A percentile compares a stretch with the other conserved stretches of the same genome.
phyloP scores from a whole-genome alignment of 164 flowering plant genomes.

The Annona cherimola region DNA sequence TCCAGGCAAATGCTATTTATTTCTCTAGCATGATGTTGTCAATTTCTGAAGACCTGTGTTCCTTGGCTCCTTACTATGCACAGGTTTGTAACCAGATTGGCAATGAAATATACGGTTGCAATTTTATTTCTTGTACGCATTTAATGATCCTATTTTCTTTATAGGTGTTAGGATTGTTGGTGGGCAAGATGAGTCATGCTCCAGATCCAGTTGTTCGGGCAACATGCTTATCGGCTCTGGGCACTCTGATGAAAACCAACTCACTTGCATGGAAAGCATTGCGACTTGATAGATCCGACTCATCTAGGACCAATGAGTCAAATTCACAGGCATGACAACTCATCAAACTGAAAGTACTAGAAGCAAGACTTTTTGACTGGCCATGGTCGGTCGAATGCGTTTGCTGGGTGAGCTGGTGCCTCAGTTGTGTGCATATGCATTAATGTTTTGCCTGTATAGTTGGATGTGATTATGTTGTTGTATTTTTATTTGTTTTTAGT shows the following conservation, averaged over 20 bases:
- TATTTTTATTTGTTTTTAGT: too few relatives aligned
- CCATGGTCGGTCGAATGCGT: conserved; percentile 8
- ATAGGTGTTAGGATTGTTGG: conserved; percentile 83
- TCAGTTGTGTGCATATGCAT: not conserved
- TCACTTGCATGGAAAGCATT: conserved; percentile 45
- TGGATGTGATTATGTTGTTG: not conserved
- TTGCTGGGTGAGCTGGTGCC: conserved; percentile 5
- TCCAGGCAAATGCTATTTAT: conserved; percentile 94
- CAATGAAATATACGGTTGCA: not conserved
- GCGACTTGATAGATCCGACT: conserved; percentile 44
- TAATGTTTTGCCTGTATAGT: not conserved
- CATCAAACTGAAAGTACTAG: not conserved
- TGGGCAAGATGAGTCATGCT: conserved; percentile 63
- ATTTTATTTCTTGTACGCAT: not conserved
- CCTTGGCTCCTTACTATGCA: conserved; percentile 45
- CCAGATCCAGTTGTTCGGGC: conserved; percentile 83
- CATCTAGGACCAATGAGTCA: conserved; percentile 28
- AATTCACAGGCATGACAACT: not conserved
- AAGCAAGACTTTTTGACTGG: not conserved
- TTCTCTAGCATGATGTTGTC: conserved; percentile 65
- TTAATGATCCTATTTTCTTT: not conserved
- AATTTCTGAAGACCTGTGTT: conserved; percentile 66
- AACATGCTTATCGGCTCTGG: conserved; percentile 67
- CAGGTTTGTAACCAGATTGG: conserved; percentile 43
- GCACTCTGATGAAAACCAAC: conserved; percentile 60